Conservation (phyloP, 1,139 yeast species). For the Saccharomycopsis hybrid region DNA sequence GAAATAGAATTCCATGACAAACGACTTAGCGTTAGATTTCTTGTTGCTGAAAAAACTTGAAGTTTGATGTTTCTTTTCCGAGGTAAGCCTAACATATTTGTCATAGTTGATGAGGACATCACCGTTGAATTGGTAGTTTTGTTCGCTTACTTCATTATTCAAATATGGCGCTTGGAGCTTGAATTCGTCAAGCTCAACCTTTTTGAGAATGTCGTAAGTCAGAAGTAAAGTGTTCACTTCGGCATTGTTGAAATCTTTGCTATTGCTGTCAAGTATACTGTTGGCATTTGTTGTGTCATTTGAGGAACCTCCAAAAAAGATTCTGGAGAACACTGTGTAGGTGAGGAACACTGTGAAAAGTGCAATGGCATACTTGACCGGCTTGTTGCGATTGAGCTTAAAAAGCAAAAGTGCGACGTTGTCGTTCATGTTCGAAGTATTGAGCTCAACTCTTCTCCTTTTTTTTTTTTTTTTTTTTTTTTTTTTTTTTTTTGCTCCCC, state of each 20-base stretch:
- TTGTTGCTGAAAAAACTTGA: conserved; percentile 45
- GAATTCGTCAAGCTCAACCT: conserved; percentile 34
- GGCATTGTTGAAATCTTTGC: conserved; percentile 23
- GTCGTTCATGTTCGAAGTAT: no score
- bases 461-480: no score
- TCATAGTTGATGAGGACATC: conserved; percentile 48
- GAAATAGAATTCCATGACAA: conserved; percentile 68
- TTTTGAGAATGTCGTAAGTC: conserved; percentile 32
- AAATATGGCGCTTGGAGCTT: conserved; percentile 41
- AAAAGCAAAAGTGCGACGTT: conserved; percentile 1
- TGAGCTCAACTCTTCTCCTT: no score
- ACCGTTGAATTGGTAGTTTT: conserved; percentile 50
- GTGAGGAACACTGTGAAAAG: not conserved
- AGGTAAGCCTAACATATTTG: conserved; percentile 48
- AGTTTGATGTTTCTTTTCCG: conserved; percentile 47
- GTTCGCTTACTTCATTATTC: conserved; percentile 37
- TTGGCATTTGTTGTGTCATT: not conserved
- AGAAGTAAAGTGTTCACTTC: conserved; percentile 28
- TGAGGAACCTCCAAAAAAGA: not conserved
- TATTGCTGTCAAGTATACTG: not conserved
- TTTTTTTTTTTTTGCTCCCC: no score
- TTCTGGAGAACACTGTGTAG: not conserved
- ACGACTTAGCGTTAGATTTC: conserved; percentile 39
- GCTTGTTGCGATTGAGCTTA: conserved; percentile 12
- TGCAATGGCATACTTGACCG: conserved; percentile 5